Evolutionary conservation across 441 rosid genomes (phyloP).

Genomic region (Jatropha podagrica): DNA sequence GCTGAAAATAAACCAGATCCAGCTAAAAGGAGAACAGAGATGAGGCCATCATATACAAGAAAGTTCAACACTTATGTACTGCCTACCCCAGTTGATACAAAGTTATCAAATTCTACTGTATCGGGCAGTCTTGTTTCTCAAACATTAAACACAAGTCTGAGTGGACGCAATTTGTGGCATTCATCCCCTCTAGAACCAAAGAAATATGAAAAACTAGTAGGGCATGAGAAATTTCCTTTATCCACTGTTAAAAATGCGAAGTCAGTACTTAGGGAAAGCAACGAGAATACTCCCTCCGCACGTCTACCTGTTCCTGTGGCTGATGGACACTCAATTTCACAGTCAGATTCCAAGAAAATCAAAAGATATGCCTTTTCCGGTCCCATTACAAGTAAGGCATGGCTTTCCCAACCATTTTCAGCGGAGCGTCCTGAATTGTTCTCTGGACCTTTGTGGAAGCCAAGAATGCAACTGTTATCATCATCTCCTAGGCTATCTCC

Average conservation of each 20-base stretch:
- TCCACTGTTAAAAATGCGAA: slow-evolving; percentile 32
- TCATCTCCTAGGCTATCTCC: slow-evolving; percentile 55
- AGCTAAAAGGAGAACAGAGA: slow-evolving; percentile 49
- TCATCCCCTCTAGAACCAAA: slow-evolving; percentile 81
- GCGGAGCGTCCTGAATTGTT: slow-evolving; percentile 45
- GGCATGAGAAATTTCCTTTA: slow-evolving; percentile 44
- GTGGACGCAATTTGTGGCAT: slow-evolving; percentile 55
- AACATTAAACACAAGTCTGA: slow-evolving; percentile 39
- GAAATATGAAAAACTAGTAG: slow-evolving; percentile 34
- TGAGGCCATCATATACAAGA: slow-evolving; percentile 36
- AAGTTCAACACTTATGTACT: slow-evolving; percentile 64
- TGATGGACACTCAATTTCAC: slow-evolving; percentile 42
- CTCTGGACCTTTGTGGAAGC: slow-evolving; percentile 69
- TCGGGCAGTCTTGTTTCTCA: slow-evolving; percentile 39
- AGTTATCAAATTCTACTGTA: slow-evolving; percentile 44
- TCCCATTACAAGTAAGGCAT: slow-evolving; percentile 58
- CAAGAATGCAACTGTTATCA: slow-evolving; percentile 39
- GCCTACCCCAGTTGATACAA: slow-evolving; percentile 79
- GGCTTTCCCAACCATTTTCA: slow-evolving; percentile 42
- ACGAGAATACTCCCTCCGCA: slow-evolving; percentile 35
- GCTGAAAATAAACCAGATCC: slow-evolving; percentile 60
- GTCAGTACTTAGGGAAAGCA: slow-evolving; percentile 61
- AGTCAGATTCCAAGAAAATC: slow-evolving; percentile 42
- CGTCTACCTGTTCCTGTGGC: slow-evolving; percentile 65
- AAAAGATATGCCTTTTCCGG: slow-evolving; percentile 74